Evolutionary conservation across 345 rosid genomes (phyloP).

Genomic region (Populus euphratica): DNA sequence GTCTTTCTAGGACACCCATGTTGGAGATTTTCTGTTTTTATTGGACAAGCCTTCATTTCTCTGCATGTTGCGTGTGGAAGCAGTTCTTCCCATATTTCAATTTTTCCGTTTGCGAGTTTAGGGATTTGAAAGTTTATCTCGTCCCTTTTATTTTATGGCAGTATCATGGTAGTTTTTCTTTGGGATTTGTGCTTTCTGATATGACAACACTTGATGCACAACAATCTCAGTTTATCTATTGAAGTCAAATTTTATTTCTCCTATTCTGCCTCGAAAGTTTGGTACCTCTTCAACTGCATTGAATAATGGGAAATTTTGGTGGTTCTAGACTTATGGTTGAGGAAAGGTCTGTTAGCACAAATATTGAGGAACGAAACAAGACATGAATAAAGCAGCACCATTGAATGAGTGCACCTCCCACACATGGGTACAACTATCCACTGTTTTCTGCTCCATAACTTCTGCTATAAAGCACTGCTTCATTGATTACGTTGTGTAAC

Average conservation of each 20-base stretch:
- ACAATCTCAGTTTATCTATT: not conserved
- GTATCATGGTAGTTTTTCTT: constrained; percentile 94
- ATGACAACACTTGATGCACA: not conserved
- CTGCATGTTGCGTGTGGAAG: not conserved
- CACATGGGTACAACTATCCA: not conserved
- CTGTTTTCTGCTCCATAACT: not conserved
- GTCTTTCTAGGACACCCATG: not conserved
- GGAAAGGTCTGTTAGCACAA: not conserved
- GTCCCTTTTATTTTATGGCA: constrained; percentile 23
- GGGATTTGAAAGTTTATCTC: not conserved
- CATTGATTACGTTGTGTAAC: not conserved
- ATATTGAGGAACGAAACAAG: not conserved
- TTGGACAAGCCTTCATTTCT: not conserved
- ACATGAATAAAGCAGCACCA: not conserved
- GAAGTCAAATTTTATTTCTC: not conserved
- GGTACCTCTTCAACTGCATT: too few relatives aligned
- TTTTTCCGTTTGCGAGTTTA: not conserved
- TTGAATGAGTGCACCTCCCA: not conserved
- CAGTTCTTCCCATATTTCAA: not conserved
- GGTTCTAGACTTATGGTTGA: not conserved
- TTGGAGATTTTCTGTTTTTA: not conserved
- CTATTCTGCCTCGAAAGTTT: not conserved
- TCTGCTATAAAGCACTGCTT: not conserved
- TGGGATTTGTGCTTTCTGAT: constrained; percentile 26
- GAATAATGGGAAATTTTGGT: not conserved